Conservation (phyloP, 306 rosid genomes). For the Vigna radiata region DNA sequence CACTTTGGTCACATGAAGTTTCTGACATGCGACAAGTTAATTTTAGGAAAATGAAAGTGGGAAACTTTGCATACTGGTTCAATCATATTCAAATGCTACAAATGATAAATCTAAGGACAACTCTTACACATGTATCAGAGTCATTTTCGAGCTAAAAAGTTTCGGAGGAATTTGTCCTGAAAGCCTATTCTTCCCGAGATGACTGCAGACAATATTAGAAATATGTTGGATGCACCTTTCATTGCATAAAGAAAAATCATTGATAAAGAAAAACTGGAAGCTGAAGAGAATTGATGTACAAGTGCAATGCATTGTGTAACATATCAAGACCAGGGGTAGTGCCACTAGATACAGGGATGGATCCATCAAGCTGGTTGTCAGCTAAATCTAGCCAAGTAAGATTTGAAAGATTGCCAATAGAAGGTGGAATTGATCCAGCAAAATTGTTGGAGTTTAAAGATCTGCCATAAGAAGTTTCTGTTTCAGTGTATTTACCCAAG, state of each 20-base stretch:
- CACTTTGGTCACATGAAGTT: neutral
- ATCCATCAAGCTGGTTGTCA: constrained; percentile 44
- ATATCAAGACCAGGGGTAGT: constrained; percentile 48
- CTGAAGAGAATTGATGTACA: constrained; percentile 40
- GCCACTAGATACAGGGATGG: constrained; percentile 43
- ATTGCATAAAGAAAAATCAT: neutral
- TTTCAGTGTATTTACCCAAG: constrained; percentile 15
- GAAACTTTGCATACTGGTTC: neutral
- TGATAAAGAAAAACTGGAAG: neutral
- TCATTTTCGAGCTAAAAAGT: constrained; percentile 58
- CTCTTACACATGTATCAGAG: constrained; percentile 63
- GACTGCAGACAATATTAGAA: constrained; percentile 48
- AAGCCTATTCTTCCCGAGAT: constrained; percentile 59
- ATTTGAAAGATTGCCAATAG: constrained; percentile 45
- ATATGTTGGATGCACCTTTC: neutral
- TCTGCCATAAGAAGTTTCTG: constrained; percentile 26
- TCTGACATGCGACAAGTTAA: constrained; percentile 1
- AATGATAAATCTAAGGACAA: neutral
- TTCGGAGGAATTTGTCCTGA: constrained; percentile 50
- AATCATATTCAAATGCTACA: neutral
- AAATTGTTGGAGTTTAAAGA: constrained; percentile 42
- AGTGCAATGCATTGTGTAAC: constrained; percentile 37
- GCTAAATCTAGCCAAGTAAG: constrained; percentile 48
- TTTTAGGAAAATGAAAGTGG: neutral
- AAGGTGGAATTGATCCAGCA: constrained; percentile 41